A percentile compares a stretch with the other conserved stretches of the same genome.
Evolutionary conservation across 2,329 filamentous ascomycete species (phyloP).

Genomic region (Graphilbum ipis-grandicollis): DNA sequence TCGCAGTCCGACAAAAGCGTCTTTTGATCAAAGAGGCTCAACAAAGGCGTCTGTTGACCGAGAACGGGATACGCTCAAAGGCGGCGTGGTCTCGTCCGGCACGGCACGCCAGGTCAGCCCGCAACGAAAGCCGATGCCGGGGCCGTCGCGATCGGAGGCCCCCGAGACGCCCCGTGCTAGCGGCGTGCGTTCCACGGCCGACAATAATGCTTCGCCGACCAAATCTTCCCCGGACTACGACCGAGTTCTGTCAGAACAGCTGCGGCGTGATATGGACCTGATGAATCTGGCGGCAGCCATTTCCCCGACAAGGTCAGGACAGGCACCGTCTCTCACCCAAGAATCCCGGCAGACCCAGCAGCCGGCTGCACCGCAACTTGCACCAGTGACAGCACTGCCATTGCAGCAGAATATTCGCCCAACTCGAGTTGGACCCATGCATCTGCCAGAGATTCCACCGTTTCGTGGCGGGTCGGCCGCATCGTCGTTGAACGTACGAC

Average conservation of each 20-base stretch:
- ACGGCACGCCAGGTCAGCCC: conserved; percentile 42
- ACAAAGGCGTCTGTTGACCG: conserved; percentile 12
- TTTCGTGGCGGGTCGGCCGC: conserved; percentile 26
- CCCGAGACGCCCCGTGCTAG: neutral
- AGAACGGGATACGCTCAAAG: conserved; percentile 42
- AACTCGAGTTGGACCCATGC: conserved; percentile 24
- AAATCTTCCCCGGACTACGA: conserved; percentile 43
- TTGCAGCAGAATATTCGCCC: conserved; percentile 18
- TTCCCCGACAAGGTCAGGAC: conserved; percentile 1
- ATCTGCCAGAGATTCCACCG: conserved; percentile 36
- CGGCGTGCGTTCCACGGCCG: conserved; percentile 25
- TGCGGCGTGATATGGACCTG: conserved; percentile 44
- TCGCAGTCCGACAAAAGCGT: conserved; percentile 34
- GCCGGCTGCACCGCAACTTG: conserved; percentile 4
- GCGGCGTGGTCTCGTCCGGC: conserved; percentile 13
- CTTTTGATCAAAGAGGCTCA: conserved; percentile 18
- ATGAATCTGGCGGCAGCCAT: conserved; percentile 30
- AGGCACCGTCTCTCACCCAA: conserved; percentile 1
- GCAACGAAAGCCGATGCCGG: conserved; percentile 35
- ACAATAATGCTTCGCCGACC: conserved; percentile 19
- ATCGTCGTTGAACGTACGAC: conserved; percentile 7
- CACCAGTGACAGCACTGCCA: conserved; percentile 6
- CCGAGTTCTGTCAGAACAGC: conserved; percentile 39
- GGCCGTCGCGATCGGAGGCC: conserved; percentile 13
- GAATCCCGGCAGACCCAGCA: conserved; percentile 3